Evolutionary conservation across 768 basidiomycete species (phyloP).

Genomic region (Podaxis mareebaensis): DNA sequence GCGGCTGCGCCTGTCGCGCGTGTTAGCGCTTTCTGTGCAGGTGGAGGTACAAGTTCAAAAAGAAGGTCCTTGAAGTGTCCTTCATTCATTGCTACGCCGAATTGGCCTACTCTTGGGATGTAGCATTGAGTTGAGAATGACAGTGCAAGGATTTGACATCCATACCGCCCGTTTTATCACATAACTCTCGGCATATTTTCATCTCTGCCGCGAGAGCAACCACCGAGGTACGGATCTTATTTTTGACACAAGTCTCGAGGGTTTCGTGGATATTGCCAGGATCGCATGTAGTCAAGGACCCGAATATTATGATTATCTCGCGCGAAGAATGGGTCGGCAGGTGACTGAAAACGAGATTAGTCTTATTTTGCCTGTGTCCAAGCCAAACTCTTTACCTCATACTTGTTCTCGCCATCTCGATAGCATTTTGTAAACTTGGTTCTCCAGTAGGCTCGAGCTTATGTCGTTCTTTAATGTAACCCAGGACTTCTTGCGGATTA

Average conservation of each 20-base stretch:
- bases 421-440: slow-evolving; percentile 93
- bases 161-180: slow-evolving; percentile 89
- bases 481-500: slow-evolving; percentile 95
- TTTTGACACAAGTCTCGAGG: slow-evolving; percentile 78
- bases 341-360: slow-evolving; percentile 55
- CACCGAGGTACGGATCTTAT: slow-evolving; percentile 87
- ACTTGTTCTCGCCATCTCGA: slow-evolving; percentile 94
- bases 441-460: slow-evolving; percentile 90
- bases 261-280: slow-evolving; percentile 97
- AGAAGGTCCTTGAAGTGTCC: slow-evolving; percentile 95
- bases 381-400: slow-evolving; percentile 65
- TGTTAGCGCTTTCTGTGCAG: slow-evolving; percentile 68
- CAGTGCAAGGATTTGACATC: slow-evolving; percentile 12
- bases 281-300: slow-evolving; percentile 94
- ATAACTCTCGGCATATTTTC: slow-evolving; percentile 93
- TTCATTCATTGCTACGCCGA: slow-evolving; percentile 98
- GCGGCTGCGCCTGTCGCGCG: slow-evolving; percentile 43
- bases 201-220: slow-evolving; percentile 97
- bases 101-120: slow-evolving; percentile 55
- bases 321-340: slow-evolving; percentile 97
- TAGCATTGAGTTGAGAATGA: slow-evolving; percentile 11
- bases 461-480: slow-evolving; percentile 79
- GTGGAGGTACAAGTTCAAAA: slow-evolving; percentile 94
- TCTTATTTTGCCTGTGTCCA: slow-evolving; percentile 5
- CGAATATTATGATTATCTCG: slow-evolving; percentile 92